phyloP scores from a whole-genome alignment of 2,329 filamentous ascomycete species.

The Exophiala dermatitidis region DNA sequence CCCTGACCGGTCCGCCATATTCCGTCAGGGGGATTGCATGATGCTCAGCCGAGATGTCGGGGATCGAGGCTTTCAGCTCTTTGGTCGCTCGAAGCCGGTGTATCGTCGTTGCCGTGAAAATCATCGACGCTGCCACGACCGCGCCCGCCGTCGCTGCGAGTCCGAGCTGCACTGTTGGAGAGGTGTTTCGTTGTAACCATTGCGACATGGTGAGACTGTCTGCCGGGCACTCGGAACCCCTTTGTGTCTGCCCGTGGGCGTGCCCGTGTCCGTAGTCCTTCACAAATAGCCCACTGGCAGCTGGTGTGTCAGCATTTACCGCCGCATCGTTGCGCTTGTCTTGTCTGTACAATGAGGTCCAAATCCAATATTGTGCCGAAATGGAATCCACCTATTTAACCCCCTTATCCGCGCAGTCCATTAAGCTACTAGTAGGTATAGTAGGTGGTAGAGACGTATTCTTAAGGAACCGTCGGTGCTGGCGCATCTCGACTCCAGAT shows the following conservation, averaged over 20 bases:
- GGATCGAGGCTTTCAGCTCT: slow-evolving; percentile 55
- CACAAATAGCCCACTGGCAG: not conserved
- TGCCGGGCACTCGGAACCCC: too few species aligned
- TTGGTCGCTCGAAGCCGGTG: slow-evolving; percentile 49
- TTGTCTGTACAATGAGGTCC: not conserved
- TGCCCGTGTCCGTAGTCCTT: not conserved
- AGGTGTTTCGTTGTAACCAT: slow-evolving; percentile 21
- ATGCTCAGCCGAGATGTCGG: slow-evolving; percentile 19
- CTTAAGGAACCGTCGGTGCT: too few species aligned
- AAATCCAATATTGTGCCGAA: not conserved
- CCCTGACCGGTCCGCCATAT: slow-evolving; percentile 36
- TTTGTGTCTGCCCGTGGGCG: not conserved
- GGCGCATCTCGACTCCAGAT: not conserved
- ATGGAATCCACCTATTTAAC: too few species aligned
- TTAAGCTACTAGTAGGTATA: too few species aligned
- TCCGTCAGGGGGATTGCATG: slow-evolving; percentile 41
- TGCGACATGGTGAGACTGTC: slow-evolving; percentile 12
- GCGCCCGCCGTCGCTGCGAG: slow-evolving; percentile 40
- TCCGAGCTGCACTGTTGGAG: slow-evolving; percentile 17
- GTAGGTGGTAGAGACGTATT: too few species aligned
- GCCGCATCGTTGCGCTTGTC: not conserved
- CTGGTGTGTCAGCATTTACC: not conserved
- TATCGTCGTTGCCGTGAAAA: slow-evolving; percentile 52
- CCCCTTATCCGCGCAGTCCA: too few species aligned
- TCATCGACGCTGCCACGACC: slow-evolving; percentile 39